A percentile compares a stretch with the other conserved stretches of the same genome.
phyloP scores from a whole-genome alignment of 2,329 filamentous ascomycete genomes.

The Colletotrichum shisoi region DNA sequence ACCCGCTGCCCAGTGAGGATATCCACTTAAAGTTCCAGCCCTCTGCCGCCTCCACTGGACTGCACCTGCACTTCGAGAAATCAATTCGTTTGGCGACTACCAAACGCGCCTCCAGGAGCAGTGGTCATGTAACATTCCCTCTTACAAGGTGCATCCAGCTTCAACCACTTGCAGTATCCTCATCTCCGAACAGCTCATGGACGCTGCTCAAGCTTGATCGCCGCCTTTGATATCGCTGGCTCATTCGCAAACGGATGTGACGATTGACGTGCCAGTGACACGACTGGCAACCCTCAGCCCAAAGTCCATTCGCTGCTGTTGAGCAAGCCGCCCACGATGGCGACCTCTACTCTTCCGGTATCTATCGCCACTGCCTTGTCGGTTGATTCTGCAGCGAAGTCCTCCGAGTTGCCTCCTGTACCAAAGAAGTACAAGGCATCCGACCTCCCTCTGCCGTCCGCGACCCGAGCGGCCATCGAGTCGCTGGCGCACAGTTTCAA shows the following conservation, averaged over 20 bases:
- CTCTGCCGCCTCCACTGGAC: constrained; percentile 26
- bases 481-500: constrained; percentile 81
- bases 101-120: constrained; percentile 27
- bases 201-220: background rate
- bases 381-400: background rate
- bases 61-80: constrained; percentile 21
- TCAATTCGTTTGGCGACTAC: constrained; percentile 13
- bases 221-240: background rate
- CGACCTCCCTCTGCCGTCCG: constrained; percentile 75
- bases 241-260: background rate
- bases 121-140: constrained; percentile 18
- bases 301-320: background rate
- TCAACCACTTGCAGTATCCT: background rate
- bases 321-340: constrained; percentile 19
- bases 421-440: constrained; percentile 71
- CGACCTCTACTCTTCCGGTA: constrained; percentile 14
- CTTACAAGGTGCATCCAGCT: background rate
- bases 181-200: background rate
- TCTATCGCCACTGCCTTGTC: constrained; percentile 27
- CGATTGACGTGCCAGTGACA: background rate
- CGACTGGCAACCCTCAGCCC: constrained; percentile 8
- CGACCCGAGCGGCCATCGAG: constrained; percentile 77
- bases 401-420: constrained; percentile 12
- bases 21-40: constrained; percentile 21
- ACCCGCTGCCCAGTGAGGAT: background rate